Evolutionary conservation across 2,329 filamentous ascomycete species (phyloP), one percentile per base, ranked within the genome.

Genomic region (Alternaria gansuensis): DNA sequence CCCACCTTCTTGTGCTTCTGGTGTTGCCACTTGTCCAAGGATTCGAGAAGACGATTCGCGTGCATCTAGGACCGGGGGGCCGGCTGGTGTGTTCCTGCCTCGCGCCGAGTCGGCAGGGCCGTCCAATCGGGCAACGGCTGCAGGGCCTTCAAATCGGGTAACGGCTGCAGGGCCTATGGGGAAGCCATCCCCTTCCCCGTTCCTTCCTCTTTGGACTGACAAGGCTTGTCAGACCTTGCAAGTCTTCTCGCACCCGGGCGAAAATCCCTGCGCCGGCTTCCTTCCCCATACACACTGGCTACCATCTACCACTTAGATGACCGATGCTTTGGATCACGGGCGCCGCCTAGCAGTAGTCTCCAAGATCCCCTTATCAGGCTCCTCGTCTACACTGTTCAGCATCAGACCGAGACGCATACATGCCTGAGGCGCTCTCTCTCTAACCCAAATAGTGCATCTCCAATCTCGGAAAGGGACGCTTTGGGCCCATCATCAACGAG

Each of bases 11-110:
- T 48, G 8, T 10, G 13, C 33, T 36, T 36, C 23, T 2, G 11
- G 14, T 10, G 13, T 23, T 34, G 11, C 31, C 3, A 10, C 13
- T 3, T 14, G 21, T 14, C 13, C 21, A 24, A 14, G 0, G 21
- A 48, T 48, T 17, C 21, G 21, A n/a, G 44, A 48, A 48, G 21
- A 23, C n/a, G 11, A n/a, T n/a, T 21, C 13, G 21, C 33, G 9
- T 10, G 29, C 13, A 5, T 7, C 4, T 36, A 24, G 13, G 44
- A 13, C 21, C 8, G 31, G 14, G 31, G 33, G 5, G n/a, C 14
- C 31, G 44, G 44, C n/a, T 36, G 17, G 33, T 34, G 29, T 26
- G 44, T 17, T 34, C 31, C 44, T 26, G 44, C 44, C 44, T 48
- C 31, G 5, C 17, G 21, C 31, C 1, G 5, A 34, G 31, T 23